Evolutionary conservation across 768 basidiomycete genomes (phyloP).

Genomic region (Solioccasus polychromus): DNA sequence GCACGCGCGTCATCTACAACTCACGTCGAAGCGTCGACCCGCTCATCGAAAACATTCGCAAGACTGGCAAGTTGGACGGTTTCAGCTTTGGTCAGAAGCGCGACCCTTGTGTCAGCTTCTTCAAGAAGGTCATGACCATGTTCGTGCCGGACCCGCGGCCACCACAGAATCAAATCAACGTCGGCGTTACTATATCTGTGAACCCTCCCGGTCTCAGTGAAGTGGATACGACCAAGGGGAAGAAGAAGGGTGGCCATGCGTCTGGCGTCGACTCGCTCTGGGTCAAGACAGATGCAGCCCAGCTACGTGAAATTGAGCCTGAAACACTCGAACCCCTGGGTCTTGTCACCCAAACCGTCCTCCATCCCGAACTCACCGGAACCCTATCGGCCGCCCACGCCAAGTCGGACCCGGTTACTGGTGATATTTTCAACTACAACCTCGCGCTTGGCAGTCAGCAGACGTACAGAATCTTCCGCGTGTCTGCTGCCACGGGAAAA

Average conservation of each 20-base stretch:
- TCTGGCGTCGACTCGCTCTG: slow-evolving; percentile 28
- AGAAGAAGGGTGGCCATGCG: slow-evolving; percentile 23
- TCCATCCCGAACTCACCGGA: slow-evolving; percentile 35
- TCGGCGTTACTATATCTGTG: slow-evolving; percentile 30
- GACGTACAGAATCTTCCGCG: slow-evolving; percentile 35
- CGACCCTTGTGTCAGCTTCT: slow-evolving; percentile 30
- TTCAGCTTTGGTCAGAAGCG: slow-evolving; percentile 32
- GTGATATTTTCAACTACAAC: slow-evolving; percentile 38
- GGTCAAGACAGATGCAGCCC: slow-evolving; percentile 32
- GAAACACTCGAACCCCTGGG: slow-evolving; percentile 38
- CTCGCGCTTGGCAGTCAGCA: slow-evolving; percentile 26
- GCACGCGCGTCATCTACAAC: slow-evolving; percentile 33
- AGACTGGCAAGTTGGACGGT: slow-evolving; percentile 17
- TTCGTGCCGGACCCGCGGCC: slow-evolving; percentile 20
- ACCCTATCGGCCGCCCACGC: slow-evolving; percentile 35
- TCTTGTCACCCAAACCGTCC: slow-evolving; percentile 22
- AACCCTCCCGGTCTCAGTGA: slow-evolving; percentile 28
- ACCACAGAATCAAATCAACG: slow-evolving; percentile 12
- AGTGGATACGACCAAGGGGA: slow-evolving; percentile 17
- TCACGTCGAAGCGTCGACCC: slow-evolving; percentile 31
- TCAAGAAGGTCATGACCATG: slow-evolving; percentile 30
- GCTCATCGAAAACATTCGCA: slow-evolving; percentile 27
- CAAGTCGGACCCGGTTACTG: slow-evolving; percentile 34
- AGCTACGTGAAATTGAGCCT: slow-evolving; percentile 33
- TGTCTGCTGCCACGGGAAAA: slow-evolving; percentile 29